Percentiles rank a stretch among this genome's conserved stretches.
These are phyloP conservation scores for Sugiyamaella chiloensis DNA, from an alignment of 805 yeast genomes.

Conservation along the genomic window DNA sequence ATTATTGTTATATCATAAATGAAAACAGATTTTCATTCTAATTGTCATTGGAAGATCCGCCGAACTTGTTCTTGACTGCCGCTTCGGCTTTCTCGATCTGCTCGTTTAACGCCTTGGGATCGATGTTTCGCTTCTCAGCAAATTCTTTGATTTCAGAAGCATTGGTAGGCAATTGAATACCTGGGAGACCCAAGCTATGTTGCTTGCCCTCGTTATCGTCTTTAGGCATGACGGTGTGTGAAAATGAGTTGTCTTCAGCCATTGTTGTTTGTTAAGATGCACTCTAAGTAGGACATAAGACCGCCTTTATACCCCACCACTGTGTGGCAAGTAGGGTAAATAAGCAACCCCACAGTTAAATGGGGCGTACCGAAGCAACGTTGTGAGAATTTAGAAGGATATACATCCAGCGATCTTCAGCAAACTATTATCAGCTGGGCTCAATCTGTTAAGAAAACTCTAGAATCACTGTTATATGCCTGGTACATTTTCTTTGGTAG, in stretches of 20 bases:
- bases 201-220: constrained; percentile 24
- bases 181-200: constrained; percentile 34
- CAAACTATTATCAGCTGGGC: too few species aligned
- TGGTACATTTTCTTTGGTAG: too few species aligned
- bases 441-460: too few species aligned
- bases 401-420: too few species aligned
- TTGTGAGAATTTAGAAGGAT: too few species aligned
- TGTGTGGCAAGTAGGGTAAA: too few species aligned
- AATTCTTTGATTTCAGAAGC: constrained; percentile 67
- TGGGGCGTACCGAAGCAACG: background rate
- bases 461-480: too few species aligned
- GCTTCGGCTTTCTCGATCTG: constrained; percentile 32
- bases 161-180: constrained; percentile 62
- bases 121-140: constrained; percentile 51
- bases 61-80: constrained; percentile 14
- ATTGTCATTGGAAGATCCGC: background rate
- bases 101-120: constrained; percentile 55
- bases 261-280: constrained; percentile 14
- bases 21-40: too few species aligned
- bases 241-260: constrained; percentile 24
- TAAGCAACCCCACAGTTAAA: too few species aligned
- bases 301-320: too few species aligned
- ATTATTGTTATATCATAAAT: too few species aligned
- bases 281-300: too few species aligned
- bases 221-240: constrained; percentile 34